Evolutionary conservation across 2,329 filamentous ascomycete genomes (phyloP).

Genomic region (Fusarium duplospermum): DNA sequence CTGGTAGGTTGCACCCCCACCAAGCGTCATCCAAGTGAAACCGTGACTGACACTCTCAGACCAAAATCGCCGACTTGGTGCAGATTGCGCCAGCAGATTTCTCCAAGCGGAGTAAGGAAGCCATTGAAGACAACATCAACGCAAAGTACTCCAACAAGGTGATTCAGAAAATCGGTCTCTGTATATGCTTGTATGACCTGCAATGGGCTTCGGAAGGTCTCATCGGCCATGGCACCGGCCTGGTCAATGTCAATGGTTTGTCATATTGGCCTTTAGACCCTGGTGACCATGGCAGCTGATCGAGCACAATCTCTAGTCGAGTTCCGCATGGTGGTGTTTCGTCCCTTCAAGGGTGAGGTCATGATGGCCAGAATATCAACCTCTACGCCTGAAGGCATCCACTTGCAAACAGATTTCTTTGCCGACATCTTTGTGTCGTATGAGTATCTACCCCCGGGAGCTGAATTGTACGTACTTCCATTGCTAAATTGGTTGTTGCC

Average conservation of each 20-base stretch:
- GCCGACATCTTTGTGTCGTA: slow-evolving; percentile 88
- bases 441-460: slow-evolving; percentile 78
- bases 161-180: slow-evolving; percentile 93
- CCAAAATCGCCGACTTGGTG: slow-evolving; percentile 93
- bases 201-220: slow-evolving; percentile 90
- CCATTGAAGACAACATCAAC: slow-evolving; percentile 97
- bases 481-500: neutral
- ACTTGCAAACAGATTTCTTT: slow-evolving; percentile 90
- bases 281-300: slow-evolving; percentile 11
- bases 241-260: slow-evolving; percentile 92
- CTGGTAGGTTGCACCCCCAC: slow-evolving; percentile 51
- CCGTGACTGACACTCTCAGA: slow-evolving; percentile 63
- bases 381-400: slow-evolving; percentile 77
- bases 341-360: slow-evolving; percentile 95
- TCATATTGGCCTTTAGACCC: neutral
- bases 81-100: slow-evolving; percentile 93
- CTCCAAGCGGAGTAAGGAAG: slow-evolving; percentile 81
- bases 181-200: slow-evolving; percentile 92
- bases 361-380: slow-evolving; percentile 86
- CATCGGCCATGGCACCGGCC: slow-evolving; percentile 90
- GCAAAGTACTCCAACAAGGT: slow-evolving; percentile 93
- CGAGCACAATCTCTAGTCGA: slow-evolving; percentile 70
- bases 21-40: slow-evolving; percentile 10
- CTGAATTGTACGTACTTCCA: slow-evolving; percentile 70
- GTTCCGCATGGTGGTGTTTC: slow-evolving; percentile 92